phyloP scores from a whole-genome alignment of 2,329 filamentous ascomycete genomes.

The Aspergillus versicolor region DNA sequence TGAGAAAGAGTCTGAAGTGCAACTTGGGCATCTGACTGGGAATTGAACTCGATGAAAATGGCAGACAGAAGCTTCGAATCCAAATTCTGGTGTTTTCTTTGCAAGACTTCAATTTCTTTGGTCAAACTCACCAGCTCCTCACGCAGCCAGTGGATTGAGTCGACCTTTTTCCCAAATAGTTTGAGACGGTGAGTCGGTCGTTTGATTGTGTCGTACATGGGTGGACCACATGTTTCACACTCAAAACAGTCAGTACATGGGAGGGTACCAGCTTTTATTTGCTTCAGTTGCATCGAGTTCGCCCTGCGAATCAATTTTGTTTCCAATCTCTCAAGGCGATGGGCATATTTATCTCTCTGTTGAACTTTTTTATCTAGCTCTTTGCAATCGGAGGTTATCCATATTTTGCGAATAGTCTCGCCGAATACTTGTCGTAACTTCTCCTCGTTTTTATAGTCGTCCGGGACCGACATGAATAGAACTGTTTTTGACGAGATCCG shows the following conservation, averaged over 20 bases:
- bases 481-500: constrained; percentile 87
- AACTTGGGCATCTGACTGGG: constrained; percentile 77
- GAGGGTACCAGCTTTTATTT: constrained; percentile 38
- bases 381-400: constrained; percentile 76
- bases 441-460: constrained; percentile 70
- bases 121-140: constrained; percentile 70
- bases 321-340: constrained; percentile 82
- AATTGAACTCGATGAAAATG: constrained; percentile 86
- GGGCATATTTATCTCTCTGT: constrained; percentile 73
- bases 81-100: constrained; percentile 63
- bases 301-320: constrained; percentile 77
- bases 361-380: constrained; percentile 76
- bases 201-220: constrained; percentile 44
- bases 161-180: constrained; percentile 77
- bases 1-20: constrained; percentile 83
- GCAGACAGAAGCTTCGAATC: constrained; percentile 67
- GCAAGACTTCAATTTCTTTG: constrained; percentile 65
- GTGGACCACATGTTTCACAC: constrained; percentile 27
- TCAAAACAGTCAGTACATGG: constrained; percentile 26
- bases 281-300: constrained; percentile 68
- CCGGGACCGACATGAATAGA: constrained; percentile 81
- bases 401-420: constrained; percentile 73
- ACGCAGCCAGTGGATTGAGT: constrained; percentile 86
- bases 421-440: constrained; percentile 78
- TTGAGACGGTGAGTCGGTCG: constrained; percentile 72